Conservation (phyloP, 495 filamentous ascomycete species). For the Xylaria flabelliformis region DNA sequence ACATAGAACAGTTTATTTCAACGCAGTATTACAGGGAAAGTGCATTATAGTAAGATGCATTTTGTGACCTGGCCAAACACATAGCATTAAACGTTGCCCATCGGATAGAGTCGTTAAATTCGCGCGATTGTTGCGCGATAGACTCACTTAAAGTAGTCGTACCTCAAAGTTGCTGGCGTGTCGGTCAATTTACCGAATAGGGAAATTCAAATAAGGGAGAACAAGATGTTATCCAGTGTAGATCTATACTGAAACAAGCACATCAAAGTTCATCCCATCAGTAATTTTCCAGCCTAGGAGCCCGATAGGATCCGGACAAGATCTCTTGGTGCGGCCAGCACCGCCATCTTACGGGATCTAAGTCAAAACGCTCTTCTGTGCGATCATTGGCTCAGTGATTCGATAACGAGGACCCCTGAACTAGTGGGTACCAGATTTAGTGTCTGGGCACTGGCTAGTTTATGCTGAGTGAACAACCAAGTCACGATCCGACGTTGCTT, state of each 20-base stretch:
- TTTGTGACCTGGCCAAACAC: neutral
- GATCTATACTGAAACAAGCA: constrained; percentile 6
- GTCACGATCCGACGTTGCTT: constrained; percentile 7
- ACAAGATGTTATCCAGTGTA: neutral
- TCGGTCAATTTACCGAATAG: neutral
- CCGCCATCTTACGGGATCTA: constrained; percentile 8
- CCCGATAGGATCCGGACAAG: neutral
- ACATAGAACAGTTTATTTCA: neutral
- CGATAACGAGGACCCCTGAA: constrained; percentile 14
- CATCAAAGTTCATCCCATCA: constrained; percentile 15
- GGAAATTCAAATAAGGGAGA: neutral
- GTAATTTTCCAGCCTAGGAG: neutral
- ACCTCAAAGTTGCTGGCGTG: neutral
- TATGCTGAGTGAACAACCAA: neutral
- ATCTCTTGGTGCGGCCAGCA: constrained; percentile 6
- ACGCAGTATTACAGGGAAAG: neutral
- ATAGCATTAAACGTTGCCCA: neutral
- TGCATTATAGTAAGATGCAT: neutral
- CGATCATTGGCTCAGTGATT: constrained; percentile 9
- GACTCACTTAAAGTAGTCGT: neutral
- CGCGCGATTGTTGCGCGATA: neutral
- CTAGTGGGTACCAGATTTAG: neutral
- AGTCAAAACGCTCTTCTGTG: constrained; percentile 10
- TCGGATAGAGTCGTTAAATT: neutral
- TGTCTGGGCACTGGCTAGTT: neutral